A percentile compares a stretch with the other conserved stretches of the same genome.
These are phyloP conservation scores for Podospora pseudoanserina DNA, from an alignment of 495 filamentous ascomycete species.

Conservation along the genomic window DNA sequence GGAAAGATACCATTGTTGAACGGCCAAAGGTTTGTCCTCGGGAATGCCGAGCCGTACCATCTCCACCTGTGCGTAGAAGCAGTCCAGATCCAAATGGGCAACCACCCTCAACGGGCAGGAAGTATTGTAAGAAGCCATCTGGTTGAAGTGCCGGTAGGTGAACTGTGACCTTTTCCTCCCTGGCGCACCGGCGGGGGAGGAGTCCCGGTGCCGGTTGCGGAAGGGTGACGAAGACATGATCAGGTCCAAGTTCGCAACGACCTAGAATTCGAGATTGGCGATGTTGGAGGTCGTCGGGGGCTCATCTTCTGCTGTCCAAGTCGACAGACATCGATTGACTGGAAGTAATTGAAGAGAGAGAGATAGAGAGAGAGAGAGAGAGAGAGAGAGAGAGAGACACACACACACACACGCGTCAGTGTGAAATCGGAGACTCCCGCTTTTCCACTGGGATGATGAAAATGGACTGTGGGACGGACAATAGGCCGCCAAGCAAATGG, in stretches of 20 bases:
- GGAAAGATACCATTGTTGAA: slow-evolving; percentile 71
- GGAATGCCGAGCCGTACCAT: slow-evolving; percentile 75
- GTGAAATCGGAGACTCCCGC: not conserved
- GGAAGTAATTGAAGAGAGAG: not conserved
- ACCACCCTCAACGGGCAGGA: slow-evolving; percentile 80
- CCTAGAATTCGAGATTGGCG: not conserved
- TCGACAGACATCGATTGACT: not conserved
- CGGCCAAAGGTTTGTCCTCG: slow-evolving; percentile 76
- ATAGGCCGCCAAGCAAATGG: not conserved
- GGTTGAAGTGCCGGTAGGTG: slow-evolving; percentile 76
- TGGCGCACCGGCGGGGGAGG: slow-evolving; percentile 37
- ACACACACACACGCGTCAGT: not conserved
- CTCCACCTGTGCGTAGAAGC: slow-evolving; percentile 97
- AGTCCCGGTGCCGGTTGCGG: slow-evolving; percentile 34
- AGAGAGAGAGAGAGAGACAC: no score
- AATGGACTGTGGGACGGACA: not conserved
- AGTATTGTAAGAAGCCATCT: slow-evolving; percentile 65
- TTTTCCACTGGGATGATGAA: not conserved
- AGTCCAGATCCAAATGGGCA: slow-evolving; percentile 92
- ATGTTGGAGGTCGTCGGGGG: not conserved
- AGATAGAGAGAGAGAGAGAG: no score
- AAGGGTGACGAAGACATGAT: slow-evolving; percentile 22
- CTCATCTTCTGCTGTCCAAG: not conserved
- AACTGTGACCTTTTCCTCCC: slow-evolving; percentile 63
- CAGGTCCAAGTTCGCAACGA: slow-evolving; percentile 24